A percentile compares a stretch with the other conserved stretches of the same genome.
Evolutionary conservation across 495 filamentous ascomycete genomes (phyloP).

Genomic region (Recurvomyces mirabilis): DNA sequence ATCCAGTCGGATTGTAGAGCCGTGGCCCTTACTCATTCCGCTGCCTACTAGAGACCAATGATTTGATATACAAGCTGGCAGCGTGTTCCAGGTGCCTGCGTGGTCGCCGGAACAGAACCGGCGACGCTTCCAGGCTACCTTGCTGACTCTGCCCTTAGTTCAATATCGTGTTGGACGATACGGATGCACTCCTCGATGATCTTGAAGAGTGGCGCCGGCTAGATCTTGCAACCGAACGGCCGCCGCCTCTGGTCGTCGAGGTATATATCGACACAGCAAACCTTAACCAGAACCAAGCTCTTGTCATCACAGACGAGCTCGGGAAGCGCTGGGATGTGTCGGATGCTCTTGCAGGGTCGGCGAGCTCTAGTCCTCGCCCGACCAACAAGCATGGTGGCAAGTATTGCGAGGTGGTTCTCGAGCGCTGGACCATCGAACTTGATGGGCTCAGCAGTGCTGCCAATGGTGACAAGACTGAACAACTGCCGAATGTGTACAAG

Average conservation of each 20-base stretch:
- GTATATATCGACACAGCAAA: conserved; percentile 73
- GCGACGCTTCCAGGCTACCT: neutral
- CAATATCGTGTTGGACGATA: conserved; percentile 86
- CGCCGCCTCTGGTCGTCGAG: conserved; percentile 82
- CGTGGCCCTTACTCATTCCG: neutral
- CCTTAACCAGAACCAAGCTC: conserved; percentile 71
- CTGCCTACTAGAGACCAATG: neutral
- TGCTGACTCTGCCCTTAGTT: conserved; percentile 48
- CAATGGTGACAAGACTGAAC: conserved; percentile 53
- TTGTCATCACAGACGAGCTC: conserved; percentile 76
- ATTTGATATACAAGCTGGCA: neutral
- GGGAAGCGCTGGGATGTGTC: conserved; percentile 87
- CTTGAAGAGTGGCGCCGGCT: conserved; percentile 66
- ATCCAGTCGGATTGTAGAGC: neutral
- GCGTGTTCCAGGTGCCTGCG: neutral
- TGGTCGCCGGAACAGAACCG: neutral
- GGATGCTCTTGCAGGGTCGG: conserved; percentile 61
- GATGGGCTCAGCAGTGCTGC: conserved; percentile 44
- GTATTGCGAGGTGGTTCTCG: conserved; percentile 61
- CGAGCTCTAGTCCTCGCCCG: conserved; percentile 31
- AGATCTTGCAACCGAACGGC: conserved; percentile 63
- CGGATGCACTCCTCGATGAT: conserved; percentile 70
- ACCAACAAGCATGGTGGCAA: conserved; percentile 44
- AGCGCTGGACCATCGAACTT: conserved; percentile 81
- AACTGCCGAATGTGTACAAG: conserved; percentile 86